Base-by-base conservation (phyloP, 371 early-diverging fungal genomes). In the Rhizomucor miehei region DNA sequence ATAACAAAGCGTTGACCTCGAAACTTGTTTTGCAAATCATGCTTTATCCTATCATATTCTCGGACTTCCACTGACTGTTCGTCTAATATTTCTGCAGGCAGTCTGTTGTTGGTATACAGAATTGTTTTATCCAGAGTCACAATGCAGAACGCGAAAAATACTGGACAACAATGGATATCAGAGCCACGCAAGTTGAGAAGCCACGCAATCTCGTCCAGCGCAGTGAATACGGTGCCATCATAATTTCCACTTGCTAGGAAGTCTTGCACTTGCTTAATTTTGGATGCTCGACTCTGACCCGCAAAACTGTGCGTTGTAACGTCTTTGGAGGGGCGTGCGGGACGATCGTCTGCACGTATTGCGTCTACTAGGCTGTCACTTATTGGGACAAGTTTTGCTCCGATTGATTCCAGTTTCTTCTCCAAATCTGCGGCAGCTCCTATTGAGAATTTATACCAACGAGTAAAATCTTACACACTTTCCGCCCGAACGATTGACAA, bases 151-250 rank as follows among this genome's bases (percentile, higher is more conserved):
- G 97, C 73, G 68, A 94, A 97, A 70, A 99, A 99, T 6, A 99
- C 94, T 0, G 99, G 98, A 69, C 97, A 97, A 79, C 89, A 99
- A 35, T 81, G 77, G 57, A 99, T 93, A 71, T 99, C 99, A 13
- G 84, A 86, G 12, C 99, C 99, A 56, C 99, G 88, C 54, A 99
- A 71, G 70, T 99, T 99, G 61, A 96, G 90, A 40, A 99, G 70
- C 99, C 99, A 95, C 9, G 93, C 93, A 57, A 93, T 84, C 66
- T 95, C 99, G 75, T 95, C 97, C 52, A 94, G 71, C 6, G 85
- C 89, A 1, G 91, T 80, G 6, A 93, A 79, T 1, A 90, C 84
- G 39, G 87, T 79, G 20, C 89, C 92, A 44, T 80, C 79, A n/a
- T 59, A 73, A 4, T 84, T 66, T 60, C 84, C 79, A n/a, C 82